Conservation (phyloP, 2,329 filamentous ascomycete genomes). For the Trichoderma semiorbis region DNA sequence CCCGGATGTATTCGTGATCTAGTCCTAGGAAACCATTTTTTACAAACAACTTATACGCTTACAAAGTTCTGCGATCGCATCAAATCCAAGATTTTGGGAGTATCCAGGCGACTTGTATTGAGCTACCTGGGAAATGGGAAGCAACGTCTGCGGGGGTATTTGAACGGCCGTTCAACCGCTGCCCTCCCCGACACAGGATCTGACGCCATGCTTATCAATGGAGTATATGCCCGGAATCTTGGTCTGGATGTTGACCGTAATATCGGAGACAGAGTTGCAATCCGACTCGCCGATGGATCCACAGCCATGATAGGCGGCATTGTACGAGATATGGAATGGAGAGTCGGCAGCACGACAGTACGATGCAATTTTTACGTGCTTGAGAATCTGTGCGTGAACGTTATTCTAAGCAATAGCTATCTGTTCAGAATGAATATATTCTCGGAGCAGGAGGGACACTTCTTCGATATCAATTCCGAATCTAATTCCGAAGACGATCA, state of each 20-base stretch:
- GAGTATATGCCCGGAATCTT: neutral
- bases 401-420: neutral
- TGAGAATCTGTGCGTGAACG: neutral
- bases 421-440: neutral
- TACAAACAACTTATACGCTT: neutral
- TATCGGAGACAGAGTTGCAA: neutral
- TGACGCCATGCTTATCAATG: neutral
- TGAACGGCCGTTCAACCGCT: neutral
- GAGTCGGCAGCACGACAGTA: neutral
- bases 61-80: neutral
- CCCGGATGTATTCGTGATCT: neutral
- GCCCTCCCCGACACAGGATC: neutral
- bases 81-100: neutral
- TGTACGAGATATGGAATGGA: neutral
- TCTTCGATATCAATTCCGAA: neutral
- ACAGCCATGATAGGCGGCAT: neutral
- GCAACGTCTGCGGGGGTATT: neutral
- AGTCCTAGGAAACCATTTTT: neutral
- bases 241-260: neutral
- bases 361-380: neutral
- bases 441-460: neutral
- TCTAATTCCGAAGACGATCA: neutral
- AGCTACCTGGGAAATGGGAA: neutral
- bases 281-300: neutral
- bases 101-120: neutral